Percentiles rank a stretch among this genome's conserved stretches.
These are phyloP conservation scores for Verticillium longisporum DNA, from an alignment of 2,329 filamentous ascomycete species.

Conservation along the genomic window DNA sequence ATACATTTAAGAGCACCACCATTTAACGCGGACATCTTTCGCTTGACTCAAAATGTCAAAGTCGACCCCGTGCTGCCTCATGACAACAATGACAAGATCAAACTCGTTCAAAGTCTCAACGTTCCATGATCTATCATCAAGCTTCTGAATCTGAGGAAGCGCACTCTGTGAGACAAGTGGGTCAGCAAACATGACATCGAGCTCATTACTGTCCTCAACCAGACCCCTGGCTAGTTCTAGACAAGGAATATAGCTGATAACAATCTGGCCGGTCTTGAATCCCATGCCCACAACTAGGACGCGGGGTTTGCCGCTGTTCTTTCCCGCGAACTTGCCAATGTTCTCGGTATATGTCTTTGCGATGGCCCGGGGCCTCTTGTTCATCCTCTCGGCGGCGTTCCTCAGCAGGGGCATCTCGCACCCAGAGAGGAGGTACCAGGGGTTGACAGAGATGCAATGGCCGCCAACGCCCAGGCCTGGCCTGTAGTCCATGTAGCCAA, in stretches of 20 bases:
- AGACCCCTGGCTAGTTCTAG: slow-evolving; percentile 17
- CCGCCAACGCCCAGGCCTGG: slow-evolving; percentile 46
- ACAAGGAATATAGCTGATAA: slow-evolving; percentile 24
- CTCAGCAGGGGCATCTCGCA: slow-evolving; percentile 38
- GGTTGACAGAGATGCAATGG: slow-evolving; percentile 51
- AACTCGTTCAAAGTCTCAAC: slow-evolving; percentile 15
- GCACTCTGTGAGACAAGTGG: slow-evolving; percentile 19
- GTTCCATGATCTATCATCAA: slow-evolving; percentile 20
- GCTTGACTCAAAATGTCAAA: slow-evolving; percentile 14
- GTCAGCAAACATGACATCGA: slow-evolving; percentile 23
- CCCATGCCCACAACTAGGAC: slow-evolving; percentile 24
- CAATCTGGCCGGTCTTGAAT: slow-evolving; percentile 27
- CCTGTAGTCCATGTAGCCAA: slow-evolving; percentile 41
- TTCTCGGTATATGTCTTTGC: slow-evolving; percentile 13
- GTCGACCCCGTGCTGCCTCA: slow-evolving; percentile 21
- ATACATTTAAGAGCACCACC: slow-evolving; percentile 22
- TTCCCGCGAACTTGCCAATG: neutral
- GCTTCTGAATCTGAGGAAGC: slow-evolving; percentile 18
- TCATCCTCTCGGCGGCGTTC: slow-evolving; percentile 35
- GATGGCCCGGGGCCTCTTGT: slow-evolving; percentile 30
- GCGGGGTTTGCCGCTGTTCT: slow-evolving; percentile 3
- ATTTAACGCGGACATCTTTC: slow-evolving; percentile 23
- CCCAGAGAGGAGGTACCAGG: slow-evolving; percentile 43
- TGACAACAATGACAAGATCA: slow-evolving; percentile 22
- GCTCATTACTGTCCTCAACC: slow-evolving; percentile 11